Evolutionary conservation across 768 basidiomycete genomes (phyloP).

Genomic region (Amylocystis lapponica): DNA sequence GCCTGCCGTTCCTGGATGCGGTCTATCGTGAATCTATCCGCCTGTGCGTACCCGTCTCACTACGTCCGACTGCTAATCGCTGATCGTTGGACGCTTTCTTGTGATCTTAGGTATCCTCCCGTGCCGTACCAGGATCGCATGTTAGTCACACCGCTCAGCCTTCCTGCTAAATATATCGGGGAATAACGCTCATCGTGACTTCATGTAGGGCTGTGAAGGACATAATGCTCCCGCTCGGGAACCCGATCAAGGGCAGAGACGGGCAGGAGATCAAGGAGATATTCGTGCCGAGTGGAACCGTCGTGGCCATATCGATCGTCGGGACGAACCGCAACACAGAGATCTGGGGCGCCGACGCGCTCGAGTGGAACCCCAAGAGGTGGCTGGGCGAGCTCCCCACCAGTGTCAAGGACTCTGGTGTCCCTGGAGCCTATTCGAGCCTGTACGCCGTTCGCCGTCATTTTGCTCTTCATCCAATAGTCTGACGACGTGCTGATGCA

Average conservation of each 20-base stretch:
- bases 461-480: background rate
- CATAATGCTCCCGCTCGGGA: constrained; percentile 25
- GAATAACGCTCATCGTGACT: too few relatives aligned
- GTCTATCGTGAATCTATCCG: constrained; percentile 57
- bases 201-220: constrained; percentile 8
- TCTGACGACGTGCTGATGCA: constrained; percentile 7
- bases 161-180: too few relatives aligned
- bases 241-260: constrained; percentile 25
- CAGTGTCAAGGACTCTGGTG: constrained; percentile 19
- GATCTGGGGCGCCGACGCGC: constrained; percentile 37
- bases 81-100: too few relatives aligned
- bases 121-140: constrained; percentile 1
- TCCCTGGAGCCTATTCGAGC: constrained; percentile 30
- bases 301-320: constrained; percentile 19
- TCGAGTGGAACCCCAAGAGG: constrained; percentile 39
- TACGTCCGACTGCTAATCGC: background rate
- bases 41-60: constrained; percentile 30
- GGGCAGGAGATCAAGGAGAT: constrained; percentile 21
- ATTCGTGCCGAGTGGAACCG: constrained; percentile 21
- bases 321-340: constrained; percentile 29
- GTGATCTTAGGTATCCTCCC: constrained; percentile 4
- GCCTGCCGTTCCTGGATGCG: constrained; percentile 58
- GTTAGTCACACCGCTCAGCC: constrained; percentile 4
- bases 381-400: constrained; percentile 27
- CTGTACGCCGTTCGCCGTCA: constrained; percentile 10